Evolutionary conservation across 1,284 basidiomycete species (phyloP).

Genomic region (Xerocomus minutiporus): DNA sequence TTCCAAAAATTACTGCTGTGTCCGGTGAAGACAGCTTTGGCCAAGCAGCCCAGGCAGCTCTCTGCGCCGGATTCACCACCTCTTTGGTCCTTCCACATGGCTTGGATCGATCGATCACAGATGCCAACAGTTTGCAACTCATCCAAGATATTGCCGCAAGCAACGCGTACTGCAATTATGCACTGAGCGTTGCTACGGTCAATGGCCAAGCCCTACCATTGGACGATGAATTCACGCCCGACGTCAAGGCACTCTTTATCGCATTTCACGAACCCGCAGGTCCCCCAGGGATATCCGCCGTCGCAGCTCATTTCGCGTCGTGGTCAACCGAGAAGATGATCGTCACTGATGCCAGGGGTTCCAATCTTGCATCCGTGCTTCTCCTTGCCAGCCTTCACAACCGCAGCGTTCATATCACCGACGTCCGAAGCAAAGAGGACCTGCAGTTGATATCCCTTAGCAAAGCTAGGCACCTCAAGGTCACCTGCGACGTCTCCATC

Average conservation of each 20-base stretch:
- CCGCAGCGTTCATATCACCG: conserved; percentile 90
- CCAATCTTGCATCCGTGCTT: conserved; percentile 90
- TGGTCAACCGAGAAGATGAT: conserved; percentile 94
- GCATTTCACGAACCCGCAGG: conserved; percentile 60
- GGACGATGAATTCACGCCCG: conserved; percentile 72
- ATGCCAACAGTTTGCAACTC: conserved; percentile 63
- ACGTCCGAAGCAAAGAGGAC: conserved; percentile 86
- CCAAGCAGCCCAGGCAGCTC: conserved; percentile 71
- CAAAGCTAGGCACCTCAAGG: conserved; percentile 91
- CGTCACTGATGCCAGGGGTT: conserved; percentile 89
- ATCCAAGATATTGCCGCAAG: conserved; percentile 63
- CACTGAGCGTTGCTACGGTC: conserved; percentile 75
- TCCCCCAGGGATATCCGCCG: conserved; percentile 51
- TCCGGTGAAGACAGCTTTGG: conserved; percentile 60
- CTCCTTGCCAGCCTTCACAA: conserved; percentile 90
- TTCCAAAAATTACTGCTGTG: conserved; percentile 68
- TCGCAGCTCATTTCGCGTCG: conserved; percentile 84
- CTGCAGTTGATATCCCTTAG: conserved; percentile 88
- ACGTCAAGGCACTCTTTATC: conserved; percentile 82
- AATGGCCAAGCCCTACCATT: conserved; percentile 62
- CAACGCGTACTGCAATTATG: conserved; percentile 81
- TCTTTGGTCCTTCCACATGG: conserved; percentile 76
- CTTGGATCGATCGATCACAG: conserved; percentile 56
- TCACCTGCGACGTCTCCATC: conserved; percentile 94
- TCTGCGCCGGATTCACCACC: conserved; percentile 86